Percentiles rank a stretch among this genome's conserved stretches.
These are phyloP conservation scores for Geosmithia putterillii DNA, from an alignment of 2,329 filamentous ascomycete genomes.

Conservation along the genomic window DNA sequence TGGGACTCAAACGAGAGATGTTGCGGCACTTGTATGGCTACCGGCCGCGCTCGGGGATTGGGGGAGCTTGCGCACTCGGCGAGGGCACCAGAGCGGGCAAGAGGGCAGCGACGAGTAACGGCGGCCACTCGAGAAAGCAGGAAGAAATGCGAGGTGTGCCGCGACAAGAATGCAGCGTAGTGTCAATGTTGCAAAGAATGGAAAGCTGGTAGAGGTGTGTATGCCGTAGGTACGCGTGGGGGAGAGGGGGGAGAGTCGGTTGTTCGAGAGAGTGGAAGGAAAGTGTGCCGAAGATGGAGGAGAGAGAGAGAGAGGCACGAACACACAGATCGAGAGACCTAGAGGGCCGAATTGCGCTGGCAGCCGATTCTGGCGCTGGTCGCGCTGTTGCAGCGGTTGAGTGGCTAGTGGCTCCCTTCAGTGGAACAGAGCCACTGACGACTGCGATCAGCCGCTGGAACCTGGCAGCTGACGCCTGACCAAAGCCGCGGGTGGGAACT, in stretches of 20 bases:
- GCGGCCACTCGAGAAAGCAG: neutral
- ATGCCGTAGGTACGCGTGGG: neutral
- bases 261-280: neutral
- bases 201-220: neutral
- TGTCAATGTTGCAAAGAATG: neutral
- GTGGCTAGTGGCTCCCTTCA: neutral
- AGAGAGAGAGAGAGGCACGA: neutral
- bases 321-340: neutral
- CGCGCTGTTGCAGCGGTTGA: too few species aligned
- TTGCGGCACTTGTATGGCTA: neutral
- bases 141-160: neutral
- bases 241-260: neutral
- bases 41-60: neutral
- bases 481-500: too few species aligned
- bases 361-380: neutral
- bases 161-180: neutral
- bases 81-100: neutral
- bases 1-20: neutral
- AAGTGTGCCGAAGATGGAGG: neutral
- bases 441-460: neutral
- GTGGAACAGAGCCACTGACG: neutral
- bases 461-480: neutral
- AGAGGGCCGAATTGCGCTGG: conserved; percentile 3
- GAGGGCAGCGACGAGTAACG: neutral
- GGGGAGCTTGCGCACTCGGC: neutral